A percentile compares a stretch with the other conserved stretches of the same genome.
Conservation (phyloP, 2,329 filamentous ascomycete genomes). For the Colletotrichum agaves region DNA sequence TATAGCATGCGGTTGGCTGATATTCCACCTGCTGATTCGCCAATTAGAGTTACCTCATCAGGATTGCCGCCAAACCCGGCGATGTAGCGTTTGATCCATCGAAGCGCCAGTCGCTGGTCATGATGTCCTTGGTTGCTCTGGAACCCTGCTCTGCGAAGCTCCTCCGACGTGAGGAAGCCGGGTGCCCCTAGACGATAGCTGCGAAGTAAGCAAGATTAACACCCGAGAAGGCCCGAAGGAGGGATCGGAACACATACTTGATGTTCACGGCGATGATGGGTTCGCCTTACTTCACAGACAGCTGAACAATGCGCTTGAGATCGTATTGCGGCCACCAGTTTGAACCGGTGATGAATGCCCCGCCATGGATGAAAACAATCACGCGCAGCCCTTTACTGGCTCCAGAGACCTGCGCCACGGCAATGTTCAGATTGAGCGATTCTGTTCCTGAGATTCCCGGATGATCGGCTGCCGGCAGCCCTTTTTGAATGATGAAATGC, state of each 20-base stretch:
- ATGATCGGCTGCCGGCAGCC: constrained; percentile 49
- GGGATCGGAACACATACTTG: constrained; percentile 50
- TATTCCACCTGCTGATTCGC: constrained; percentile 58
- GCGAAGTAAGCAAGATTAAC: neutral
- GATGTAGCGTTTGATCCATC: constrained; percentile 49
- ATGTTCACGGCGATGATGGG: constrained; percentile 59
- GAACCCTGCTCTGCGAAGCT: constrained; percentile 56
- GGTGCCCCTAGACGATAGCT: constrained; percentile 59
- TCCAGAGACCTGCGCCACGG: constrained; percentile 49
- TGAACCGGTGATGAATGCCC: constrained; percentile 59
- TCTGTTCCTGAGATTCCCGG: constrained; percentile 58
- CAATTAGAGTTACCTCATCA: constrained; percentile 48
- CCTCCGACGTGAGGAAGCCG: constrained; percentile 60
- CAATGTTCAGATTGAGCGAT: constrained; percentile 63
- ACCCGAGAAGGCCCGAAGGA: neutral
- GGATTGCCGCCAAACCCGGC: constrained; percentile 49
- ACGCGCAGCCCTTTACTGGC: constrained; percentile 55
- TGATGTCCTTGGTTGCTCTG: constrained; percentile 56
- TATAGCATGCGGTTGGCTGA: constrained; percentile 15
- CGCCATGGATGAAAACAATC: constrained; percentile 64
- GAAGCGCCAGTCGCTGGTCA: constrained; percentile 49
- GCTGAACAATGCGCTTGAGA: constrained; percentile 54
- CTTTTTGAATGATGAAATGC: constrained; percentile 59
- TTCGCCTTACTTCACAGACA: constrained; percentile 53
- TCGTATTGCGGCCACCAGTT: constrained; percentile 65